These are phyloP conservation scores for Warburgia ugandensis DNA, from an alignment of 164 flowering plant genomes.

Conservation along the genomic window DNA sequence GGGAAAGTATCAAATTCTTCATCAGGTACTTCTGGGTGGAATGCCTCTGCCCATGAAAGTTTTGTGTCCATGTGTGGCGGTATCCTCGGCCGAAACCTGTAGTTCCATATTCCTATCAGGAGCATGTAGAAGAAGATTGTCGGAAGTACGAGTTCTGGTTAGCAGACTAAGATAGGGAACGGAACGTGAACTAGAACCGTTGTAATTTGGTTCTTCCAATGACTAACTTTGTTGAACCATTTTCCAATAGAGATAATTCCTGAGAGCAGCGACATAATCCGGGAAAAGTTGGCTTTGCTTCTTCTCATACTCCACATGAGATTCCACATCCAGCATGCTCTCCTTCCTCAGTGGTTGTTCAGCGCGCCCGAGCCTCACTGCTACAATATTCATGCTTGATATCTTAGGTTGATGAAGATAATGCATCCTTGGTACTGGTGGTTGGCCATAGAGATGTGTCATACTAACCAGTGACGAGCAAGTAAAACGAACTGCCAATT, in stretches of 20 bases:
- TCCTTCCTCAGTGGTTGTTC: conserved; percentile 54
- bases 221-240: conserved; percentile 37
- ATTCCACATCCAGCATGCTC: conserved; percentile 56
- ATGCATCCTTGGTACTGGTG: conserved; percentile 51
- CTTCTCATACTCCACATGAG: conserved; percentile 62
- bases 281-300: conserved; percentile 57
- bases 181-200: conserved; percentile 45
- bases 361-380: conserved; percentile 40
- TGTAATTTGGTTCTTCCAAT: conserved; percentile 49
- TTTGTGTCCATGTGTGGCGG: conserved; percentile 51
- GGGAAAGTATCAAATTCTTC: no score
- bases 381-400: conserved; percentile 53
- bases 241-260: conserved; percentile 27
- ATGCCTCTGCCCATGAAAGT: conserved; percentile 52
- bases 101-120: conserved; percentile 55
- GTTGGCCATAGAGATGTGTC: conserved; percentile 36
- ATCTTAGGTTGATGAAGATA: conserved; percentile 37
- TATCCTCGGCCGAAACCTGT: conserved; percentile 35
- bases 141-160: conserved; percentile 50
- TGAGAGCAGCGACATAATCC: conserved; percentile 39
- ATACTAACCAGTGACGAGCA: conserved; percentile 34
- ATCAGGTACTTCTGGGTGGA: conserved; percentile 46
- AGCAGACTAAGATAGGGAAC: conserved; percentile 41
- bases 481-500: conserved; percentile 43
- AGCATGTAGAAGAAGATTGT: conserved; percentile 49